Conservation (phyloP, 495 filamentous ascomycete species). For the Cercophora scortea region DNA sequence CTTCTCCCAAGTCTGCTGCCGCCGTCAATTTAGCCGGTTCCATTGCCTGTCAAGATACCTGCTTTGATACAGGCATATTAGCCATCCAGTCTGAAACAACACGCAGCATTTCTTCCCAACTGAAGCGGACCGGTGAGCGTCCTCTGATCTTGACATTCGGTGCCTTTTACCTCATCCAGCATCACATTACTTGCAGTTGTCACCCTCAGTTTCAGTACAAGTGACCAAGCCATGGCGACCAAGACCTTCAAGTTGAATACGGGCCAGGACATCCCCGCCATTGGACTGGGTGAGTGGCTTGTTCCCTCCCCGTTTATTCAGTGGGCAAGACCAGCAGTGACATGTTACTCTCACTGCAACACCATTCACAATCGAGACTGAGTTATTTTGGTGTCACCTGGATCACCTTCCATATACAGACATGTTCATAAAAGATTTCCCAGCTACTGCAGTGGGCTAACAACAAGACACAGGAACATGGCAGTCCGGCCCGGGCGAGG, state of each 20-base stretch:
- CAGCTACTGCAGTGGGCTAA: not conserved
- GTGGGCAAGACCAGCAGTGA: not conserved
- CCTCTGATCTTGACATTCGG: not conserved
- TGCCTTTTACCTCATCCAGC: too few relatives aligned
- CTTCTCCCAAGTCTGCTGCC: not conserved
- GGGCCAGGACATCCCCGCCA: constrained; percentile 64
- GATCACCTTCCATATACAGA: too few relatives aligned
- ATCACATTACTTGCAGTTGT: too few relatives aligned
- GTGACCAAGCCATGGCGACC: constrained; percentile 32
- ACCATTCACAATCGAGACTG: too few relatives aligned
- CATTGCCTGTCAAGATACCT: not conserved
- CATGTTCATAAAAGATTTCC: too few relatives aligned
- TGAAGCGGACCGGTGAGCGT: not conserved
- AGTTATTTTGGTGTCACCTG: too few relatives aligned
- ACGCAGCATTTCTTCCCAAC: not conserved
- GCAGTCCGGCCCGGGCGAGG: constrained; percentile 61
- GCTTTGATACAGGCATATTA: not conserved
- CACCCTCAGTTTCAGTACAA: not conserved
- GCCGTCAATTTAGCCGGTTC: constrained; percentile 1
- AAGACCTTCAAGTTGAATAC: constrained; percentile 66
- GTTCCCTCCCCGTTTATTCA: not conserved
- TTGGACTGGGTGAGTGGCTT: constrained; percentile 63
- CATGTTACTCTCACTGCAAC: too few relatives aligned
- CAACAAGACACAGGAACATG: constrained; percentile 49
- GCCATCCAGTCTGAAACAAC: not conserved